Base-by-base conservation (phyloP, 2,329 filamentous ascomycete species). In the Exophiala bonariae region DNA sequence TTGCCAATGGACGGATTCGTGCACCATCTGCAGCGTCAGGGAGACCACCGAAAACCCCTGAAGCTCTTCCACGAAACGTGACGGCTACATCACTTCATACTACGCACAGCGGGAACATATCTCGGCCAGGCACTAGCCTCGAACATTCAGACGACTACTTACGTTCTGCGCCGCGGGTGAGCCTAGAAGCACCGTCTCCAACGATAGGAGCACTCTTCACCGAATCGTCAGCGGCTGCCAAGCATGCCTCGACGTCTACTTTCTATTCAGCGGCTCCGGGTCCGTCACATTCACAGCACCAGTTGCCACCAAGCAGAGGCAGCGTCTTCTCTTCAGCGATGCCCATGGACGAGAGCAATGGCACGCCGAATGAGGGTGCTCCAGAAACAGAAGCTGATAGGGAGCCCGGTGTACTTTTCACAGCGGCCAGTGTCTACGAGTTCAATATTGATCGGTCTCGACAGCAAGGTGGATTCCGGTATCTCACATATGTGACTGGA, bases 401-500 rank as follows among this genome's bases (percentile, higher is more conserved):
- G 31, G 75, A 66, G 36, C 74, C 73, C 42, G 86, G 85, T 47
- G 82, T 96, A 6, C 74, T 97, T 36, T 99, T 95, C 77, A 77
- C 96, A 14, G 93, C 91, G 11, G 93, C 92, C 16, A 95, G 89
- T 59, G 79, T 97, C 23, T 97, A 96, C 64, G 91, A 97, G 66
- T 99, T 97, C 72, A 95, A 96, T 62, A 97, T 97, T 63, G 88
- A 92, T 63, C 89, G 87, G 18, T 87, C 90, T 19, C 89, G 95
- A 59, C 84, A 88, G 48, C 93, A 97, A 70, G 92, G 87, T 50
- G 93, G 93, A 18, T 97, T 96, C 68, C 91, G 92, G 16, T 99
- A 99, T 66, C 75, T 99, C 52, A 93, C 90, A 35, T 99, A 99
- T 69, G 88, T 92, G 58, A 88, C 91, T 43, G 93, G 93, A 56